Evolutionary conservation across 2,329 filamentous ascomycete genomes (phyloP).

Genomic region (Scopulariopsis brevicaulis): DNA sequence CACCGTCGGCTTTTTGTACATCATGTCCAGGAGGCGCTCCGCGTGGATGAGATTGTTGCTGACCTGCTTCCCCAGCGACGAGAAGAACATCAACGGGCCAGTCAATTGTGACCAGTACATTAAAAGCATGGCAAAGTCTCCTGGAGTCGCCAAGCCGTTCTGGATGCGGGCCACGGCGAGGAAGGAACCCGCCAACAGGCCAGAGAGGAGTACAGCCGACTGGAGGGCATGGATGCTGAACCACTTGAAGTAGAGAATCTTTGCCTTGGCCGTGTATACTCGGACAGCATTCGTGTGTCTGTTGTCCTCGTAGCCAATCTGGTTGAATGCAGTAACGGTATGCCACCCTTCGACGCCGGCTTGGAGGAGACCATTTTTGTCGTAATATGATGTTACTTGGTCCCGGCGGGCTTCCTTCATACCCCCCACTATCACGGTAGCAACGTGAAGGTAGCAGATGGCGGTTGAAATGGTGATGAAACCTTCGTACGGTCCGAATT

Average conservation of each 20-base stretch:
- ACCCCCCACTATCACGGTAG: conserved; percentile 36
- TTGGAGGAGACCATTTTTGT: conserved; percentile 43
- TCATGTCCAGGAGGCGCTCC: conserved; percentile 44
- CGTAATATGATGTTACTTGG: conserved; percentile 39
- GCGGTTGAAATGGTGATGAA: conserved; percentile 49
- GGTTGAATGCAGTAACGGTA: conserved; percentile 48
- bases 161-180: conserved; percentile 55
- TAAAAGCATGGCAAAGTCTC: conserved; percentile 59
- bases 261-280: conserved; percentile 11
- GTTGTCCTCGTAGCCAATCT: conserved; percentile 42
- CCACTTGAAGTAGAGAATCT: conserved; percentile 19
- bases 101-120: conserved; percentile 68
- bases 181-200: conserved; percentile 53
- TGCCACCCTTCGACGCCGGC: conserved; percentile 48
- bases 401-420: conserved; percentile 37
- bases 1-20: conserved; percentile 44
- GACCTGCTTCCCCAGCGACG: conserved; percentile 41
- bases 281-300: conserved; percentile 39
- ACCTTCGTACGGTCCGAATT: conserved; percentile 49
- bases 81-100: conserved; percentile 60
- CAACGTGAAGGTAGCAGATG: conserved; percentile 42
- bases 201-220: conserved; percentile 54
- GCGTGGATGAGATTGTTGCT: conserved; percentile 46
- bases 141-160: conserved; percentile 45
- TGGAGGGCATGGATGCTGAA: conserved; percentile 30